Evolutionary conservation across 73 alveolate genomes (phyloP).

Genomic region (Paramecium caudatum): DNA sequence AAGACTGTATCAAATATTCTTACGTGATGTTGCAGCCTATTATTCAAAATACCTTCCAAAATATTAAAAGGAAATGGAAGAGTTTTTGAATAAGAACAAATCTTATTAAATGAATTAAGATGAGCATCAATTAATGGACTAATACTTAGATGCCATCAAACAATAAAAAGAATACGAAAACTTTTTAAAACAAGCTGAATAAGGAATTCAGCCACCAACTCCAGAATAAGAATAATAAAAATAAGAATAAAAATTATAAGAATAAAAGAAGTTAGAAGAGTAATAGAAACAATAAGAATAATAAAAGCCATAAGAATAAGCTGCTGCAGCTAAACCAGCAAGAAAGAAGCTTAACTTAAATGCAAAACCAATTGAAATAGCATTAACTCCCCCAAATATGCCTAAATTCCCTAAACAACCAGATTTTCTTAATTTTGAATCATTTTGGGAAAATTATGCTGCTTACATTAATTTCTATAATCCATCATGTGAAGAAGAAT

Average conservation of each 20-base stretch:
- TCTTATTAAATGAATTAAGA: conserved; percentile 41
- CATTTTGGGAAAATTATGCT: conserved; percentile 3
- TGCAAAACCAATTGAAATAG: conserved; percentile 59
- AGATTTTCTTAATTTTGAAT: conserved; percentile 30
- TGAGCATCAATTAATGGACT: conserved; percentile 43
- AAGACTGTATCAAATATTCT: conserved; percentile 6
- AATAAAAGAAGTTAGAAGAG: conserved; percentile 52
- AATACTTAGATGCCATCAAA: neutral
- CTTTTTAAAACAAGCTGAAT: neutral
- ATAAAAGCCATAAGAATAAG: conserved; percentile 3
- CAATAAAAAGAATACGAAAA: conserved; percentile 56
- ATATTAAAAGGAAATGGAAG: conserved; percentile 61
- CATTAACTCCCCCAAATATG: conserved; percentile 44
- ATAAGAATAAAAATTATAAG: neutral
- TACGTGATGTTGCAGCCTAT: conserved; percentile 47
- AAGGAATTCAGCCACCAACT: neutral
- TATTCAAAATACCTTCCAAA: conserved; percentile 15
- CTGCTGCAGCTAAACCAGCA: neutral
- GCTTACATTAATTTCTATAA: conserved; percentile 43
- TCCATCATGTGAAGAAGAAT: conserved; percentile 63
- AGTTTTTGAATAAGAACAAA: neutral
- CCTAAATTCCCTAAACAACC: conserved; percentile 49
- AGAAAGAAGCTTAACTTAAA: conserved; percentile 28
- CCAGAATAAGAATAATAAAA: conserved; percentile 40
- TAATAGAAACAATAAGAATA: neutral